Evolutionary conservation across 148 eudicot species (phyloP), one percentile per base, ranked within the genome.

Genomic region (Dysphania ambrosioides): DNA sequence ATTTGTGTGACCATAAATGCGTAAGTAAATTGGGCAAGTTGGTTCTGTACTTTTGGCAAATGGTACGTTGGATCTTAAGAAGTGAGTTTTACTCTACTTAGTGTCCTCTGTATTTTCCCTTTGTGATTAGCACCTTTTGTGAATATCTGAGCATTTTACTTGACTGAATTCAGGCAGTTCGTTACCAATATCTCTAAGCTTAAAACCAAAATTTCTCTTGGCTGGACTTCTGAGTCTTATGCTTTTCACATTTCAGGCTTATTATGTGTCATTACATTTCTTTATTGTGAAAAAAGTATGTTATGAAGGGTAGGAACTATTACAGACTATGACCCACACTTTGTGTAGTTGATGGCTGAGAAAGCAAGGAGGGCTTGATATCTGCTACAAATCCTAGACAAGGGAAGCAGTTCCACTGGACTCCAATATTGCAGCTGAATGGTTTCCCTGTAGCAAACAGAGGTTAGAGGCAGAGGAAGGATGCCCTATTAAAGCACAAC

Each of bases 131-230:
- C 8, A 8, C 40, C 40, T 36, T 36, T 36, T 9, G 49, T 56
- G 32, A 11, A 57, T 35, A 51, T 72, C 59, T 55, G 16, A 4
- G 26, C 59, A 55, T 26, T 55, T 55, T n/a, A n/a, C n/a, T n/a
- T n/a, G 29, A 65, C 29, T 29, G 19, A 70, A 26, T 57, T 66
- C 77, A 51, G 19, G 49, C 55, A 55, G 71, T 66, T 66, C 15
- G 38, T 53, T 67, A 31, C n/a, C 19, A 0, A 57, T 9, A 36
- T 24, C 21, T 29, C 24, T 27, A 23, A 57, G 72, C 58, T 38
- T 57, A 42, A 61, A 41, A 60, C 53, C 32, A 15, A 18, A 36
- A 19, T 18, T 55, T 66, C 44, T 38, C 16, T 24, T 72, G 6
- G 11, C 10, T 65, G 64, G 21, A 29, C 53, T 7, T 55, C 10